Base-by-base conservation (phyloP, 441 rosid species). In the Pelargonium citronellum region DNA sequence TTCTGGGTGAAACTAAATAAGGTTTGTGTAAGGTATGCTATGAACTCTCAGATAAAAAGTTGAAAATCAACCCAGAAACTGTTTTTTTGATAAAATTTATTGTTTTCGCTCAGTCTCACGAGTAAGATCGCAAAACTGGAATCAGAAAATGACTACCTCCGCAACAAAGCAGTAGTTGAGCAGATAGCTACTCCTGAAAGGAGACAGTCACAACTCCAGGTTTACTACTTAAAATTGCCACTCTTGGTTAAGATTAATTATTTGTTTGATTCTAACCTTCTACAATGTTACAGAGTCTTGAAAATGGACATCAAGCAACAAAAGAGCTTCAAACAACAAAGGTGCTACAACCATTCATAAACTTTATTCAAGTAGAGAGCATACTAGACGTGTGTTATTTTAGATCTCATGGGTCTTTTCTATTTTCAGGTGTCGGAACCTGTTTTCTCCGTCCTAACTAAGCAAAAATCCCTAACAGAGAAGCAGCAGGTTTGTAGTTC, bases 391-490 rank as follows among this genome's bases (percentile, higher is more conserved):
- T 67, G 5, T 57, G 49, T 62, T 15, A 43, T 24, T 57, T 22
- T 37, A 30, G 9, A 66, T 69, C 66, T 67, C 66, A 65, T 65
- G 22, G 20, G 34, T 16, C 43, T 60, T 71, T 69, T 69, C 67
- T 71, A 75, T 69, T 80, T 79, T 61, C 85, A 86, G 92, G 90
- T 77, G 62, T 75, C 83, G 69, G 75, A 53, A 67, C 80, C 71
- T 66, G 75, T 75, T 46, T 70, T 75, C 71, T 68, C 74, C 71
- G 69, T 71, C 70, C 69, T 83, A 70, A 79, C 79, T 55, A 85
- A 79, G 79, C 92, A 88, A 81, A 83, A 73, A 55, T 79, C 88
- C 63, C 79, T 83, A 77, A 82, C 85, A 67, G 87, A 88, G 47
- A 83, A 81, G 80, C 92, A 83, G 69, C 84, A 84, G 83, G 92